Evolutionary conservation across 176 grass and related monocot species (phyloP), one percentile per base, ranked within the genome.

Genomic region (Phyllostachys edulis): DNA sequence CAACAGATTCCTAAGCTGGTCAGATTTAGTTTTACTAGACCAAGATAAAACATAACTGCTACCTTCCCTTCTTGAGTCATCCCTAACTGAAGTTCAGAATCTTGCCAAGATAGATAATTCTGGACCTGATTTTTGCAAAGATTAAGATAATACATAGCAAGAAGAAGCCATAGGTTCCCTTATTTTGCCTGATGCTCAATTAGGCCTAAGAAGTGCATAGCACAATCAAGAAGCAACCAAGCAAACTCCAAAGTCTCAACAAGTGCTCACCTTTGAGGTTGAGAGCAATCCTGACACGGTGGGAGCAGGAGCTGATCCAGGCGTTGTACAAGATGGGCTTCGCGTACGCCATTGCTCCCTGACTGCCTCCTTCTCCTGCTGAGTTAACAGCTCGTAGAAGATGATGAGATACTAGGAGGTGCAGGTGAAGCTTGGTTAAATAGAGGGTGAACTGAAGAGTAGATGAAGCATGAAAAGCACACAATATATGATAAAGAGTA

Each of bases 271-370:
- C 89, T 91, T 94, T 94, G 54, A 94, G 84, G 39, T 94, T 87
- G 37, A 94, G 92, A 21, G 77, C 92, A 23, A 94, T 91, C 24
- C 87, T 81, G 54, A 87, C 81, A 41, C 92, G 84, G 17, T 94
- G 89, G 23, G 92, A 82, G 82, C 89, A 94, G 38, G 92, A 87
- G 87, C 92, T 94, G 36, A 86, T 63, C 87, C 85, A 91, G 47
- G 60, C 60, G 57, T 75, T 81, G 81, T 94, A 94, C 13, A 94
- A 87, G 60, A 87, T 83, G 56, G 88, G 87, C 63, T 88, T 94
- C 3, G 10, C 47, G 23, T 32, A 62, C 27, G 80, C 71, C 89
- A 90, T 90, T 40, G 64, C 71, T 50, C 37, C 5, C 2, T 21
- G 74, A 17, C 49, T 16, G 49, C 14, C 3, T 32, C 4, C 15